A percentile compares a stretch with the other conserved stretches of the same genome.
Evolutionary conservation across 805 yeast species (phyloP).

Genomic region (Yarrowia sp.): DNA sequence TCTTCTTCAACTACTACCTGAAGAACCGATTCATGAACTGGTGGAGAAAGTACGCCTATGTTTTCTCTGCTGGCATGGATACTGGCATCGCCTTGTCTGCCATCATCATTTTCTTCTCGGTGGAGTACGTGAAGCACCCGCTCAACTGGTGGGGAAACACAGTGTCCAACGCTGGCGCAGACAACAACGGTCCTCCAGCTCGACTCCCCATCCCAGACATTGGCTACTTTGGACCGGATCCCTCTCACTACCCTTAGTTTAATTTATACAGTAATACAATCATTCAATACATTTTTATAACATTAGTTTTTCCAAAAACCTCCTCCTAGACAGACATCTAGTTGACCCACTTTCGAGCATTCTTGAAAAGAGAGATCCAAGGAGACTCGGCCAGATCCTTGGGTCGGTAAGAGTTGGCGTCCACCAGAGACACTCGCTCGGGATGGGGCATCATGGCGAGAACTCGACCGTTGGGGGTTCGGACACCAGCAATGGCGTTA

Average conservation of each 20-base stretch:
- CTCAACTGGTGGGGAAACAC: conserved; percentile 54
- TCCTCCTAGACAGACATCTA: too few relatives aligned
- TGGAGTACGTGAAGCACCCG: conserved; percentile 39
- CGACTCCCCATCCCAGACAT: conserved; percentile 28
- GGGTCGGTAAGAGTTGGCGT: conserved; percentile 68
- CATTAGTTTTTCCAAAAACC: conserved; percentile 3
- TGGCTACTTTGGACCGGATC: conserved; percentile 38
- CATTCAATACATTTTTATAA: conserved; percentile 20
- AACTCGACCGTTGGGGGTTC: conserved; percentile 89
- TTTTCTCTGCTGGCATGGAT: conserved; percentile 48
- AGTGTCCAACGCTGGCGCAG: conserved; percentile 24
- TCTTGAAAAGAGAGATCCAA: conserved; percentile 89
- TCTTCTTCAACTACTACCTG: conserved; percentile 47
- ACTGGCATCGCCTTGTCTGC: conserved; percentile 53
- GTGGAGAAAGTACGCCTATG: conserved; percentile 56
- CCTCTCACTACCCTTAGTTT: conserved; percentile 30
- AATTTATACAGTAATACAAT: not conserved
- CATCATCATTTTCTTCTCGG: conserved; percentile 46
- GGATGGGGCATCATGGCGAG: conserved; percentile 99
- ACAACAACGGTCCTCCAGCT: not conserved
- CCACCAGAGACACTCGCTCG: conserved; percentile 86
- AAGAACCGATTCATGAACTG: conserved; percentile 45
- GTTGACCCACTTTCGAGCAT: conserved; percentile 88
- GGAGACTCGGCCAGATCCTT: conserved; percentile 84
- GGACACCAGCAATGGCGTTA: conserved; percentile 87